These are phyloP conservation scores for Lipomyces sp. DNA, from an alignment of 805 yeast genomes.

Conservation along the genomic window DNA sequence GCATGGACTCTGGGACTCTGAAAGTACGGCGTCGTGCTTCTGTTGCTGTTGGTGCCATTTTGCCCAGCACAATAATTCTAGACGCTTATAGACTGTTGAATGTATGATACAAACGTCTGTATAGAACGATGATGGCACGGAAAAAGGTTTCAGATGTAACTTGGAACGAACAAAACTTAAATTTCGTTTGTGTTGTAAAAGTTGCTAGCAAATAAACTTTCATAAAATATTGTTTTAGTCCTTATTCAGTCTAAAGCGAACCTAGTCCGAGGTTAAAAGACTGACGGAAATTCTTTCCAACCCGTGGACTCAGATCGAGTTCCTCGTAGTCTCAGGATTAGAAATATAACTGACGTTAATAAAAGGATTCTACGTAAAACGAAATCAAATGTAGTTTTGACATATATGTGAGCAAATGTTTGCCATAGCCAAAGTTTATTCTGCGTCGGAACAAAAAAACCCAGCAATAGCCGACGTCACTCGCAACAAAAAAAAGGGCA, in stretches of 20 bases:
- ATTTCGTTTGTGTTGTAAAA: too few relatives aligned
- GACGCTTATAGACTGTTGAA: background rate
- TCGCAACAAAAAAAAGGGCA: slow-evolving; percentile 1
- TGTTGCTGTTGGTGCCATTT: slow-evolving; percentile 1
- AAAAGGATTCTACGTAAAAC: too few relatives aligned
- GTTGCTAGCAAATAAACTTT: background rate
- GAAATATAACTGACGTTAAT: too few relatives aligned
- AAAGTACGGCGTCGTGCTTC: slow-evolving; percentile 10
- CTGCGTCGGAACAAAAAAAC: background rate
- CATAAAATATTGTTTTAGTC: background rate
- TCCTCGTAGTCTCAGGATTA: background rate
- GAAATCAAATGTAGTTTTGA: too few relatives aligned
- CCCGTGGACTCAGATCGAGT: background rate
- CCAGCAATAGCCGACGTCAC: background rate
- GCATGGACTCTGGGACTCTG: slow-evolving; percentile 30
- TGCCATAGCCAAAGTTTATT: background rate
- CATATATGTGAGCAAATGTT: too few relatives aligned
- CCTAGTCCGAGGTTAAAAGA: background rate
- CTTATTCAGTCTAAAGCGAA: background rate
- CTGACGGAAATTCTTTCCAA: background rate
- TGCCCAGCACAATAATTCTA: background rate
- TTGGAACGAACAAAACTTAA: background rate
- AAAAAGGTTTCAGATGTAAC: background rate
- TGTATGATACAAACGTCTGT: background rate
- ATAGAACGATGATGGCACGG: background rate